Evolutionary conservation across 2,329 filamentous ascomycete species (phyloP), one percentile per base, ranked within the genome.

Genomic region (Beauveria scarabaeidicola): DNA sequence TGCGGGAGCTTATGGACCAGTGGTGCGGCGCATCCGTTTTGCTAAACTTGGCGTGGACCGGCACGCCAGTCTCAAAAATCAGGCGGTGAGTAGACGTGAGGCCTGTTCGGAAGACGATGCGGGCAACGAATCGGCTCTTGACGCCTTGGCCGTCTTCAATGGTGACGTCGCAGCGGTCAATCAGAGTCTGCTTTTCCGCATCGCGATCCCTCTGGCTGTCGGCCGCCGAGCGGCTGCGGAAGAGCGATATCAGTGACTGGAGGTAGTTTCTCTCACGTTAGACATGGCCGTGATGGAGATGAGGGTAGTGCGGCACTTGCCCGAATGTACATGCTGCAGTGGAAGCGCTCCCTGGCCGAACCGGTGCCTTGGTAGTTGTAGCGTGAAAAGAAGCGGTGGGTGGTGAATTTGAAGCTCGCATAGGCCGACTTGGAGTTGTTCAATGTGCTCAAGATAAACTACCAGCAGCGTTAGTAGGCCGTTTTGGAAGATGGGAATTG

Each of bases 351-450:
- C 5, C 76, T 75, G 50, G 78, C 76, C 63, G 79, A 77, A 8
- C 75, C 70, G 38, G 67, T 73, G 21, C 81, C 82, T 59, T 83
- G 78, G 66, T 85, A 93, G 56, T 82, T 80, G 72, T 91, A 93
- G 40, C 81, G 81, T 7, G 85, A 82, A 73, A 91, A 91, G 75
- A 92, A 92, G 43, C 82, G 80, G 64, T 77, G 81, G 44, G 82
- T 80, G 47, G 86, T 78, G 57, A 92, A 84, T 8, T 81, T 81
- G 66, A 91, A 86, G 61, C 86, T 87, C 27, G 87, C 85, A 70
- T 92, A 92, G 19, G 88, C 88, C 4, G 89, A 90, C 68, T 90
- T 90, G 59, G 89, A 90, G n/a, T 83, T 82, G 70, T 93, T 93
- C 63, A 93, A 76, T 15, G 89, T 85, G 15, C 88, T 90, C 58